phyloP scores from a whole-genome alignment of 495 filamentous ascomycete species.

The Margaritispora aquatica region DNA sequence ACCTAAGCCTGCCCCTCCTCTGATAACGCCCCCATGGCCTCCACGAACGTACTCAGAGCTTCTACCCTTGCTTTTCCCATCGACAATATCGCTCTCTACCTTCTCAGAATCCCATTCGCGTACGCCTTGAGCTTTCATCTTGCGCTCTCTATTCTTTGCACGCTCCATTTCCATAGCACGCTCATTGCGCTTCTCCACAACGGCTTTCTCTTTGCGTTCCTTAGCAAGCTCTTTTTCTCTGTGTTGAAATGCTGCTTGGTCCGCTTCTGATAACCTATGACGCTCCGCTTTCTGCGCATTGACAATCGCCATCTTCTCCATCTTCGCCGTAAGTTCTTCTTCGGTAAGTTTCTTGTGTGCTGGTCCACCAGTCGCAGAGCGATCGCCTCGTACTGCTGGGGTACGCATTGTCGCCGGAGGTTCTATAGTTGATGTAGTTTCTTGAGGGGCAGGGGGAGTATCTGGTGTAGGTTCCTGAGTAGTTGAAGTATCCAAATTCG shows the following conservation, averaged over 20 bases:
- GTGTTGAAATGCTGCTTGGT: slow-evolving; percentile 59
- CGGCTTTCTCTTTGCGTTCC: slow-evolving; percentile 35
- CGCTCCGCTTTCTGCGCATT: slow-evolving; percentile 52
- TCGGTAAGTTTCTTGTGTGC: slow-evolving; percentile 62
- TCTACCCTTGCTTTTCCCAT: slow-evolving; percentile 34
- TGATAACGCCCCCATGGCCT: slow-evolving; percentile 50
- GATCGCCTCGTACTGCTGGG: slow-evolving; percentile 59
- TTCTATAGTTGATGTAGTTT: slow-evolving; percentile 4
- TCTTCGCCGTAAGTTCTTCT: slow-evolving; percentile 53
- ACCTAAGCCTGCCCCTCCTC: slow-evolving; percentile 12
- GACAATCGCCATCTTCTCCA: slow-evolving; percentile 53
- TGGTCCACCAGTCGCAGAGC: slow-evolving; percentile 60
- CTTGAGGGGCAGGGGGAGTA: neutral
- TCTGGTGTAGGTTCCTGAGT: neutral
- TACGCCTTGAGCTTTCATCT: slow-evolving; percentile 57
- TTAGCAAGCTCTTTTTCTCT: slow-evolving; percentile 45
- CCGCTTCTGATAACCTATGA: slow-evolving; percentile 61
- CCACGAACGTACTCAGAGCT: slow-evolving; percentile 39
- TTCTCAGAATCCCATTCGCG: slow-evolving; percentile 78
- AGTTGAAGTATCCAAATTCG: neutral
- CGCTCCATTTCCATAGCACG: slow-evolving; percentile 62
- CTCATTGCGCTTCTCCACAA: slow-evolving; percentile 49
- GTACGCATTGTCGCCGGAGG: slow-evolving; percentile 1
- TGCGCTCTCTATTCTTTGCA: slow-evolving; percentile 64
- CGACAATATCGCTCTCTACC: slow-evolving; percentile 50